phyloP scores from a whole-genome alignment of 1,284 basidiomycete species.

The Microbotryum violaceum region DNA sequence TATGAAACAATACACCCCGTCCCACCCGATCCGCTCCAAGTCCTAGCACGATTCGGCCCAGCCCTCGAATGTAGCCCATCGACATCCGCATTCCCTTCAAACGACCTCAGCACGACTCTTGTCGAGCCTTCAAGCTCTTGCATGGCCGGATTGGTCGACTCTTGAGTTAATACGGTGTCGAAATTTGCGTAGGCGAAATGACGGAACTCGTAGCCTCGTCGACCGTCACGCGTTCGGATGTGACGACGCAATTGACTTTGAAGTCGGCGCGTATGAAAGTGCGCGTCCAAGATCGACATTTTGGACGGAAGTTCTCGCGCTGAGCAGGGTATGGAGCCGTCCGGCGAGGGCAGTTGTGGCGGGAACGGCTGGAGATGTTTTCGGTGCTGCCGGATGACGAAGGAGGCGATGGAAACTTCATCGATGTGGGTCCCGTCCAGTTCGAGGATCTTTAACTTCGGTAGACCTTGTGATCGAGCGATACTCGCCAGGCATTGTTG shows the following conservation, averaged over 20 bases:
- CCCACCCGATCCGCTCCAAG: too few species aligned
- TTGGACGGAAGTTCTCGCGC: background rate
- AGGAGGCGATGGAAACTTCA: constrained; percentile 56
- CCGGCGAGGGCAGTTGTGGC: background rate
- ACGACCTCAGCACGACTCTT: too few species aligned
- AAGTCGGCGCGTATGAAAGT: constrained; percentile 5
- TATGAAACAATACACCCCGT: too few species aligned
- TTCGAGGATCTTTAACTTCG: constrained; percentile 58
- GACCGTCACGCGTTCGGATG: too few species aligned
- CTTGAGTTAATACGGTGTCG: too few species aligned
- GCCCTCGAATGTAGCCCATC: too few species aligned
- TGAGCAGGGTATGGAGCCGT: background rate
- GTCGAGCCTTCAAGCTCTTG: too few species aligned
- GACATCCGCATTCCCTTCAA: too few species aligned
- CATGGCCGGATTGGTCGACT: too few species aligned
- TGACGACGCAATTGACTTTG: constrained; percentile 13
- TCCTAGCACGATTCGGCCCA: too few species aligned
- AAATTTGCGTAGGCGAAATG: too few species aligned
- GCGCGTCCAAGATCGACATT: constrained; percentile 20
- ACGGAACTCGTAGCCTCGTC: too few species aligned
- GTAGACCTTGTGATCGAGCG: constrained; percentile 57
- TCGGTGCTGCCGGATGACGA: constrained; percentile 52
- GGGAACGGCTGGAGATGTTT: constrained; percentile 35
- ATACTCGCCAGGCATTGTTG: constrained; percentile 52
- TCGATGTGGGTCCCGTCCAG: constrained; percentile 69